phyloP scores from a whole-genome alignment of 2,329 filamentous ascomycete species.

The Blastomyces silverae region DNA sequence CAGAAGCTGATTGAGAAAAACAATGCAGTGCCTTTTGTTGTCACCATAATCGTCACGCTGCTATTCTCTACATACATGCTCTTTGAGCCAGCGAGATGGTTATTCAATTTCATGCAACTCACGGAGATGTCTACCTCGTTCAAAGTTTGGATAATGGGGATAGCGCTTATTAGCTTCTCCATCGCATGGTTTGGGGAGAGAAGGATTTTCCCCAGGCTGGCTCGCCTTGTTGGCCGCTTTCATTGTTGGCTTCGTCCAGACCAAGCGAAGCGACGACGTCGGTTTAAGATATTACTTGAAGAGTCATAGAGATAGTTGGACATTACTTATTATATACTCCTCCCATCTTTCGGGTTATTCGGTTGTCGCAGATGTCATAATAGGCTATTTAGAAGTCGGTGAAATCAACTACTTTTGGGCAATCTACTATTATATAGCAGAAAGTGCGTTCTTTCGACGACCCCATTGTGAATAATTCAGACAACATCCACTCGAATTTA shows the following conservation, averaged over 20 bases:
- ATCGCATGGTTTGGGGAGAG: slow-evolving; percentile 66
- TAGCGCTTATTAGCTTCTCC: slow-evolving; percentile 64
- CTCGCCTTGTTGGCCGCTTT: slow-evolving; percentile 57
- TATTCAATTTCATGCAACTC: slow-evolving; percentile 74
- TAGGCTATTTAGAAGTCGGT: background rate
- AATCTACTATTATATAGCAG: background rate
- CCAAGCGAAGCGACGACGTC: slow-evolving; percentile 69
- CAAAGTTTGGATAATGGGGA: slow-evolving; percentile 60
- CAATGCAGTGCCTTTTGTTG: slow-evolving; percentile 67
- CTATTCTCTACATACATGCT: slow-evolving; percentile 72
- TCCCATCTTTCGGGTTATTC: background rate
- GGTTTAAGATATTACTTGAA: slow-evolving; percentile 76
- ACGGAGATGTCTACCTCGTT: slow-evolving; percentile 69
- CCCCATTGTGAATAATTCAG: background rate
- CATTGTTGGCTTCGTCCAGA: slow-evolving; percentile 53
- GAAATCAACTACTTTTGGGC: background rate
- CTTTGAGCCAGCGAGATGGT: slow-evolving; percentile 61
- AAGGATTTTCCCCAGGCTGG: slow-evolving; percentile 61
- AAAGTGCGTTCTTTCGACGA: background rate
- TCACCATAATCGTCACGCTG: slow-evolving; percentile 64
- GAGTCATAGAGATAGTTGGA: slow-evolving; percentile 46
- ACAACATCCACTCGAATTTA: background rate
- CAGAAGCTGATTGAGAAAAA: slow-evolving; percentile 10
- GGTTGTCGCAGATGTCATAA: background rate
- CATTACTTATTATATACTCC: slow-evolving; percentile 6